Evolutionary conservation across 2,329 filamentous ascomycete genomes (phyloP).

Genomic region (Claviceps paspali): DNA sequence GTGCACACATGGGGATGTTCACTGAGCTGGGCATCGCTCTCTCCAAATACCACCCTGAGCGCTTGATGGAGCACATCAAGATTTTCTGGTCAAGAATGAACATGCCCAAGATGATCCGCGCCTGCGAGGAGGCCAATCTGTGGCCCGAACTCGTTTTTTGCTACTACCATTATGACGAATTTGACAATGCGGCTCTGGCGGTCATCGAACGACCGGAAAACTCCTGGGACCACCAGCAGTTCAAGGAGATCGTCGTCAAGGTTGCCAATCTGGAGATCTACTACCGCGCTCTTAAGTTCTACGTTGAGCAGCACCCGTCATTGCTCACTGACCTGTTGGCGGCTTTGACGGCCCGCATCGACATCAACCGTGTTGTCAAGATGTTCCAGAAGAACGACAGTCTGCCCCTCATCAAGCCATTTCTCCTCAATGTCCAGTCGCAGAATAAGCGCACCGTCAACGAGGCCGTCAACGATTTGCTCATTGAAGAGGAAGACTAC

Average conservation of each 20-base stretch:
- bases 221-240: slow-evolving; percentile 98
- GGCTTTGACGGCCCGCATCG: slow-evolving; percentile 78
- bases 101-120: slow-evolving; percentile 89
- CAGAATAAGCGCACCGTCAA: slow-evolving; percentile 99
- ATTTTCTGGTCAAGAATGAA: slow-evolving; percentile 98
- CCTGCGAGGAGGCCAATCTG: slow-evolving; percentile 83
- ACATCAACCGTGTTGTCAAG: slow-evolving; percentile 96
- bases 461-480: slow-evolving; percentile 89
- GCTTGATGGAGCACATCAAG: slow-evolving; percentile 96
- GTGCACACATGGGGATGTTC: slow-evolving; percentile 94
- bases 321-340: slow-evolving; percentile 92
- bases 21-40: slow-evolving; percentile 84
- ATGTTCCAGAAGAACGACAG: slow-evolving; percentile 99
- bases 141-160: slow-evolving; percentile 98
- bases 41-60: slow-evolving; percentile 87
- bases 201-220: slow-evolving; percentile 97
- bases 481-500: slow-evolving; percentile 98
- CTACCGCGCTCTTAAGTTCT: slow-evolving; percentile 93
- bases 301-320: slow-evolving; percentile 91
- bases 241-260: slow-evolving; percentile 98
- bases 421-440: slow-evolving; percentile 86
- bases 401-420: slow-evolving; percentile 94
- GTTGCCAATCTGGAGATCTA: slow-evolving; percentile 98
- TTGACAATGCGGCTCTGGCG: slow-evolving; percentile 87
- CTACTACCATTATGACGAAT: slow-evolving; percentile 97